Base-by-base conservation (phyloP, 2,329 filamentous ascomycete species). In the Davidsoniella australis region DNA sequence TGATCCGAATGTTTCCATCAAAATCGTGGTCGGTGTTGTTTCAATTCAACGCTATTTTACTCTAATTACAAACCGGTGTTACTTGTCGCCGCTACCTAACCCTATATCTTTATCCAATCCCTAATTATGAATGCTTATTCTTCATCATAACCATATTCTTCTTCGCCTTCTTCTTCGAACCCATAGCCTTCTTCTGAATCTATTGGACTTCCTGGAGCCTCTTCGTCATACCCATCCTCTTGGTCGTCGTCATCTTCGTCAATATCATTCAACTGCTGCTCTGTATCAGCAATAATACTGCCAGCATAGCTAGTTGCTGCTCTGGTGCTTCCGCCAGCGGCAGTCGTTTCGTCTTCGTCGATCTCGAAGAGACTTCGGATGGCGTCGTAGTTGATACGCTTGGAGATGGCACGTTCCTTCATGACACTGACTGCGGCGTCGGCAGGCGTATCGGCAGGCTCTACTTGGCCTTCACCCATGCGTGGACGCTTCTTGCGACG, bases 351-450 rank as follows among this genome's bases (percentile, higher is more conserved):
- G n/a, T 43, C 42, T n/a, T 44, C 56, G 10, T 45, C 51, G 10
- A 65, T 61, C 56, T 72, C 69, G 54, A 80, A 79, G 20, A 80
- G 68, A 52, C 67, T 71, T 41, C 69, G 66, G 54, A 81, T 73
- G 37, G 72, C 73, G 48, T 75, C 72, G 61, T 85, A 86, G 57
- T 86, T 85, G 59, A 87, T 82, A 58, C 83, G 80, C 62, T 79
- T 82, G 54, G 78, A 84, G 63, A 78, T 82, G 0, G 73, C 74
- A 42, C 80, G 70, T 50, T 76, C 74, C 61, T 82, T 80, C 60
- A 84, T 68, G 56, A 81, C 80, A 50, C 75, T 73, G 54, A 76
- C 70, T 12, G 80, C 80, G 1, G 82, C 82, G 59, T 85, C 82
- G 2, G 73, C 78, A 0, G 82, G 77, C 1, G 76, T 79, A 24